phyloP scores from a whole-genome alignment of 2,329 filamentous ascomycete species.

The Tolypocladium amazonense region DNA sequence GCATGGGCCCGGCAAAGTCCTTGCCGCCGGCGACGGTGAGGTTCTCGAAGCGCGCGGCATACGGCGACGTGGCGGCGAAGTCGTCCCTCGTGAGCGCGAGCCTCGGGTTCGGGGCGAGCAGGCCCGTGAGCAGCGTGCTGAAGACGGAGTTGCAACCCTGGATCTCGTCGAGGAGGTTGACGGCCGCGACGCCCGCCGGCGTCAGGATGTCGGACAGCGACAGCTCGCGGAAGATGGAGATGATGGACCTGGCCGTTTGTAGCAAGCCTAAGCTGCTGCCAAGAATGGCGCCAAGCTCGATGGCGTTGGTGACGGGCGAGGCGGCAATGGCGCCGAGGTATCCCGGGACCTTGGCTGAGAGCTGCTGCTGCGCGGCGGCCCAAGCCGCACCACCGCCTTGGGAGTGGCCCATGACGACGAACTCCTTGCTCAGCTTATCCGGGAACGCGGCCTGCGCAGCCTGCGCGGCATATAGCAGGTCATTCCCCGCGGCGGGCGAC shows the following conservation, averaged over 20 bases:
- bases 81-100: constrained; percentile 1
- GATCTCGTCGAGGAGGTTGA: constrained; percentile 6
- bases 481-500: constrained; percentile 26
- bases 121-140: neutral
- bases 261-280: constrained; percentile 5
- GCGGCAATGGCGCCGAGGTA: constrained; percentile 25
- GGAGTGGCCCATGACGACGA: constrained; percentile 33
- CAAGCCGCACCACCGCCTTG: constrained; percentile 35
- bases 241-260: constrained; percentile 3
- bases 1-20: constrained; percentile 22
- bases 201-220: constrained; percentile 7
- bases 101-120: neutral
- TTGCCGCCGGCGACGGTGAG: constrained; percentile 17
- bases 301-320: constrained; percentile 15
- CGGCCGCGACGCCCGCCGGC: neutral
- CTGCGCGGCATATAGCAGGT: constrained; percentile 28
- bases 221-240: constrained; percentile 7
- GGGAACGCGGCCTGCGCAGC: constrained; percentile 32
- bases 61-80: constrained; percentile 10
- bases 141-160: constrained; percentile 7
- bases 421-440: constrained; percentile 19
- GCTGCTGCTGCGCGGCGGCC: constrained; percentile 18
- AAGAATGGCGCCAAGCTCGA: constrained; percentile 4
- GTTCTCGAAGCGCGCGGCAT: constrained; percentile 11
- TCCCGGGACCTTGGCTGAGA: constrained; percentile 16